phyloP scores from a whole-genome alignment of 352 stramenopile species.

The Phytophthora fragariae region DNA sequence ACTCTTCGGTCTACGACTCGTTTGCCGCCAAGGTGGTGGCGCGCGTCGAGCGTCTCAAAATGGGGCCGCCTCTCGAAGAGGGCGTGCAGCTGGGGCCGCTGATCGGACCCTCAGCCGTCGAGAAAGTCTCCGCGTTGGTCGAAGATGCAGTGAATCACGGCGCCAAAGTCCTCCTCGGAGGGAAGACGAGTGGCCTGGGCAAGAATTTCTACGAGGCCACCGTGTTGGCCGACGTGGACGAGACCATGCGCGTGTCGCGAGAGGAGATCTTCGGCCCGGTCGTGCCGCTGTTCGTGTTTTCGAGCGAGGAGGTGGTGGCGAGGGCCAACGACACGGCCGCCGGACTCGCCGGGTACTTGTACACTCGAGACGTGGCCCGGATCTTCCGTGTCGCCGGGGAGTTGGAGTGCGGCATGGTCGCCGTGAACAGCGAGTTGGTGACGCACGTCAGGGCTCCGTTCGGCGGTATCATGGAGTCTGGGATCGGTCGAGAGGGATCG shows the following conservation, averaged over 20 bases:
- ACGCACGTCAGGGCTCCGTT: constrained; percentile 85
- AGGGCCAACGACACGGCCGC: constrained; percentile 92
- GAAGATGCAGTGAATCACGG: constrained; percentile 89
- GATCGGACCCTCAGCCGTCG: constrained; percentile 90
- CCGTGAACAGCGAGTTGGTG: constrained; percentile 92
- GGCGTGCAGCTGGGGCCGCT: constrained; percentile 91
- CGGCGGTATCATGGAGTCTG: constrained; percentile 89
- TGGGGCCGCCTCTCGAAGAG: constrained; percentile 84
- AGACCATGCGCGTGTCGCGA: constrained; percentile 85
- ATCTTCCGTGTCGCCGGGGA: constrained; percentile 82
- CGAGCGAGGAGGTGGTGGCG: constrained; percentile 93
- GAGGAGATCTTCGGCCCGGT: constrained; percentile 98
- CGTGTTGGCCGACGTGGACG: constrained; percentile 87
- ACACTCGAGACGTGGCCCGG: constrained; percentile 86
- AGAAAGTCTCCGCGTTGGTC: constrained; percentile 87
- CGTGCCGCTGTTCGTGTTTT: constrained; percentile 92
- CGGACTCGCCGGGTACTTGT: constrained; percentile 96
- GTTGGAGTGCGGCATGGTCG: constrained; percentile 94
- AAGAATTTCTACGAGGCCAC: constrained; percentile 96
- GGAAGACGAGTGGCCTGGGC: constrained; percentile 62
- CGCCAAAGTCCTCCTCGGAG: constrained; percentile 84
- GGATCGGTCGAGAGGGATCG: constrained; percentile 90
- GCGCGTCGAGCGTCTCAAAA: constrained; percentile 75
- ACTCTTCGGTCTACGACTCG: constrained; percentile 90
- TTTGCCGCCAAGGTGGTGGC: constrained; percentile 86